These are phyloP conservation scores for Rubia peregrina DNA, from an alignment of 305 asterid species.

Conservation along the genomic window DNA sequence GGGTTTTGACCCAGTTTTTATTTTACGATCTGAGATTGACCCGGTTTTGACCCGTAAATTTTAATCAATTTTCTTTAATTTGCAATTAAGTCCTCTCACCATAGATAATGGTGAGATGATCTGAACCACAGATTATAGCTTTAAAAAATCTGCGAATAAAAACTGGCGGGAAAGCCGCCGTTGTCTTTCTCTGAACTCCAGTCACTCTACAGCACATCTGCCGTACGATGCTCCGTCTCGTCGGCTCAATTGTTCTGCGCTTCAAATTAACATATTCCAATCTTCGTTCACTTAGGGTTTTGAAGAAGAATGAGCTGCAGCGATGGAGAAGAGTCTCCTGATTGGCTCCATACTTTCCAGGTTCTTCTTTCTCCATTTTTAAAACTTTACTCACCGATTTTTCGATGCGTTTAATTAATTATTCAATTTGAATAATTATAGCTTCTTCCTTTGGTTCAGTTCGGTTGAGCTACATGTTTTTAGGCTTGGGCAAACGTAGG, in stretches of 20 bases:
- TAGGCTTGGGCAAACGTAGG: no score
- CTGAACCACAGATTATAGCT: no score
- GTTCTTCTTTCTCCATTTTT: conserved; percentile 20
- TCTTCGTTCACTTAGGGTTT: background rate
- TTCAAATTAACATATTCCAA: background rate
- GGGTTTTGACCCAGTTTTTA: no score
- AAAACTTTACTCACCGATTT: background rate
- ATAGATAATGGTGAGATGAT: no score
- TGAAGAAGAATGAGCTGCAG: conserved; percentile 1
- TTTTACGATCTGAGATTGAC: no score
- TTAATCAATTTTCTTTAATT: no score
- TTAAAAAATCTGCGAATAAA: background rate
- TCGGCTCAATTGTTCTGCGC: background rate
- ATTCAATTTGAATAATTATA: no score
- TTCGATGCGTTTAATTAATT: background rate
- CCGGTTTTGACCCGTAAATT: no score
- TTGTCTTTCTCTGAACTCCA: background rate
- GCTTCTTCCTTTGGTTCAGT: no score
- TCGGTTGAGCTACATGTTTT: no score
- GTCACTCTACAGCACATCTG: background rate
- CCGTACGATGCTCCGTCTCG: background rate
- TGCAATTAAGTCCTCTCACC: no score
- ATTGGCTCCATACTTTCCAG: conserved; percentile 77
- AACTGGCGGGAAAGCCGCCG: conserved; percentile 4
- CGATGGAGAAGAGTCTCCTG: conserved; percentile 68